phyloP scores from a whole-genome alignment of 345 rosid genomes.

The Kernera saxatilis region DNA sequence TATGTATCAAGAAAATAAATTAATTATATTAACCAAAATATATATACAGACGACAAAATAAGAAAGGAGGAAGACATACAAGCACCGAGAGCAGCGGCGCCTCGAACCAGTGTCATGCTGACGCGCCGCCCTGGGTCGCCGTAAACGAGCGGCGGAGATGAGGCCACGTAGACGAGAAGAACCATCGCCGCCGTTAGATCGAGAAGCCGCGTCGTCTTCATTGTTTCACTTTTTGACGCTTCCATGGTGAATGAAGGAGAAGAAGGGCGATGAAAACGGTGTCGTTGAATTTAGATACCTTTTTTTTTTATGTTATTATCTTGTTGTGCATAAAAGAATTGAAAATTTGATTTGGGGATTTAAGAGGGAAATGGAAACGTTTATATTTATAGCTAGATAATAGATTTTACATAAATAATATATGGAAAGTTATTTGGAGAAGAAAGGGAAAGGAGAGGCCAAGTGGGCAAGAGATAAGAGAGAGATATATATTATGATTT shows the following conservation, averaged over 20 bases:
- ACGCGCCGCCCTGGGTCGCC: slow-evolving; percentile 29
- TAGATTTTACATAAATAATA: neutral
- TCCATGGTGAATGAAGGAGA: slow-evolving; percentile 1
- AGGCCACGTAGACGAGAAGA: slow-evolving; percentile 26
- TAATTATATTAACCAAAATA: no score
- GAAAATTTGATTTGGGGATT: neutral
- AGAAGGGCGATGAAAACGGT: neutral
- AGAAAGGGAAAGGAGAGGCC: slow-evolving; percentile 26
- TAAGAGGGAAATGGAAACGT: slow-evolving; percentile 15
- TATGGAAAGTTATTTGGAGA: slow-evolving; percentile 9
- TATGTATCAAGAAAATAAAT: neutral
- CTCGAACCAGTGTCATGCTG: slow-evolving; percentile 64
- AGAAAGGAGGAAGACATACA: slow-evolving; percentile 36
- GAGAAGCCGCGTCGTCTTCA: neutral
- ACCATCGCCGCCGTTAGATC: slow-evolving; percentile 6
- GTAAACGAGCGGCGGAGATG: slow-evolving; percentile 32
- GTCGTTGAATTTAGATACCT: neutral
- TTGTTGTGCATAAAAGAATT: neutral
- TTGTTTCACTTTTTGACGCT: neutral
- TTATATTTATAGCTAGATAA: neutral
- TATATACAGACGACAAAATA: neutral
- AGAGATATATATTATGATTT: neutral
- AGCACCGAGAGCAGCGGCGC: slow-evolving; percentile 62
- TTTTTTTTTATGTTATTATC: neutral
- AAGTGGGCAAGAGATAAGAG: slow-evolving; percentile 21